Evolutionary conservation across 176 grass and related monocot species (phyloP).

Genomic region (Musa acuminata): DNA sequence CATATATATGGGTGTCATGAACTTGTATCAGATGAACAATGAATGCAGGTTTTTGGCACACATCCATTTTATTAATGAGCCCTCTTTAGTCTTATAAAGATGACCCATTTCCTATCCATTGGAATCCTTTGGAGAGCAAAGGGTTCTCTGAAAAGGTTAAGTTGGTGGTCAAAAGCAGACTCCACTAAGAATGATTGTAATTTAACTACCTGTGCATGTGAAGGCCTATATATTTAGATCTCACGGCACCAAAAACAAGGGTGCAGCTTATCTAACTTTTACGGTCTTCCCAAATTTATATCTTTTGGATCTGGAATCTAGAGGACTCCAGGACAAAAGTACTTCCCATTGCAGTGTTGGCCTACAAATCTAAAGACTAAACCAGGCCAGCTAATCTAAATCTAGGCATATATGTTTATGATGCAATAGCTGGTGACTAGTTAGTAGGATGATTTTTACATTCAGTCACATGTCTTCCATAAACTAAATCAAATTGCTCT

Average conservation of each 20-base stretch:
- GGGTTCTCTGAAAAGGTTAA: no score
- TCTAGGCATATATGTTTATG: neutral
- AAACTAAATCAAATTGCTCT: slow-evolving; percentile 1
- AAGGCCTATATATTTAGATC: neutral
- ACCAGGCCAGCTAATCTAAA: neutral
- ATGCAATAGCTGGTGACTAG: neutral
- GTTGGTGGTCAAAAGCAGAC: no score
- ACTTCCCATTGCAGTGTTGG: neutral
- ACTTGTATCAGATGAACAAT: no score
- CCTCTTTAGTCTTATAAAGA: no score
- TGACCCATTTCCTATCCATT: no score
- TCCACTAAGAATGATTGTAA: neutral
- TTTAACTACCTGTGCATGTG: neutral
- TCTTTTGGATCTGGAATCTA: no score
- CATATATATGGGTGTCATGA: no score
- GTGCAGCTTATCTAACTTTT: neutral
- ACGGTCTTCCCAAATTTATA: no score
- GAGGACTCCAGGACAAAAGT: neutral
- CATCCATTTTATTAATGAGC: no score
- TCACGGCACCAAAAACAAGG: neutral
- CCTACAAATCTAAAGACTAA: neutral
- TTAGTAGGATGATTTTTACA: neutral
- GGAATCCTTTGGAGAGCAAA: no score
- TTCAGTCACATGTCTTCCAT: neutral
- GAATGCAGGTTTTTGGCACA: no score